Percentiles rank a stretch among this genome's conserved stretches.
These are phyloP conservation scores for Quercus wislizeni DNA, from an alignment of 306 rosid genomes.

Conservation along the genomic window DNA sequence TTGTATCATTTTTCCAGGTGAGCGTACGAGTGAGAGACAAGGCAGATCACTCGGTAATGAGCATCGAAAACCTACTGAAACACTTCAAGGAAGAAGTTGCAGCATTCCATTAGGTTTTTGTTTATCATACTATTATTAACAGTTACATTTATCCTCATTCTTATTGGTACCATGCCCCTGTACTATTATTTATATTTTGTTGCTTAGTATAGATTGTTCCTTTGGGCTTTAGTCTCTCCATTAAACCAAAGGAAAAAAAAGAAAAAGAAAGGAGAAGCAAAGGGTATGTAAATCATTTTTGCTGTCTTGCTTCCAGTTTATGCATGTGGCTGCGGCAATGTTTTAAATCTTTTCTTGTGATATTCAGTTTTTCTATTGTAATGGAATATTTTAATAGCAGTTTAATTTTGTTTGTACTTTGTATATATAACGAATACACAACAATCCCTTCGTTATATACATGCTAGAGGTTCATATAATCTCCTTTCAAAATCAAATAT, in stretches of 20 bases:
- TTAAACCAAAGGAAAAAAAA: not conserved
- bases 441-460: too few species aligned
- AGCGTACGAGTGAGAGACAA: constrained; percentile 84
- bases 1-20: constrained; percentile 60
- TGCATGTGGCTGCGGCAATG: too few species aligned
- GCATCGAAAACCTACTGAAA: constrained; percentile 56
- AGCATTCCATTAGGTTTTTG: constrained; percentile 49
- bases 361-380: too few species aligned
- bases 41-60: constrained; percentile 60
- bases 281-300: not conserved
- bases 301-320: too few species aligned
- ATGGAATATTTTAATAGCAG: too few species aligned
- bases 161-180: not conserved
- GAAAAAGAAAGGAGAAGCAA: not conserved
- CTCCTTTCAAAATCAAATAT: too few species aligned
- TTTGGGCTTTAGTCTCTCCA: not conserved
- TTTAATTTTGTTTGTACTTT: too few species aligned
- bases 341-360: too few species aligned
- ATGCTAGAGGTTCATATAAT: too few species aligned
- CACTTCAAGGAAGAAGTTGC: constrained; percentile 62
- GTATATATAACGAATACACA: too few species aligned
- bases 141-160: not conserved
- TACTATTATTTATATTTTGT: not conserved
- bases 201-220: not conserved
- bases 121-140: not conserved